A percentile compares a stretch with the other conserved stretches of the same genome.
Evolutionary conservation across 83 land plant genomes (phyloP).

Genomic region (Picea abies): DNA sequence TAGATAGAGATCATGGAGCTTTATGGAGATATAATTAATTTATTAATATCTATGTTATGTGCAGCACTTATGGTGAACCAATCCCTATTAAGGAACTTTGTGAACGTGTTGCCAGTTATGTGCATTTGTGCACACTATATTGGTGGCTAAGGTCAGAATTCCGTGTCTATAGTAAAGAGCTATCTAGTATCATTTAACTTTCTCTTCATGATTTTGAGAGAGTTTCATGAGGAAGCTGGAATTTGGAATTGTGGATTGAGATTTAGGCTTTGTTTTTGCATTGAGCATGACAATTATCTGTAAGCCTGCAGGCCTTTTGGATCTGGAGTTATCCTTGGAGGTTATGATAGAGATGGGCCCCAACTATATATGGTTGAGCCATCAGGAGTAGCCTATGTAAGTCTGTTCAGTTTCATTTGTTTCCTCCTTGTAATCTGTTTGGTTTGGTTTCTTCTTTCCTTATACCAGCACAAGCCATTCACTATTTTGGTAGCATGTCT

Average conservation of each 20-base stretch:
- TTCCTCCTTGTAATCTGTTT: not conserved
- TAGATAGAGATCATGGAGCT: not conserved
- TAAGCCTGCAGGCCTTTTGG: conserved; percentile 86
- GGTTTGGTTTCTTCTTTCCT: conserved; percentile 14
- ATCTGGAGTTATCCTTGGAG: conserved; percentile 93
- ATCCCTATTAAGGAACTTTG: conserved; percentile 95
- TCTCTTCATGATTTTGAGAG: not conserved
- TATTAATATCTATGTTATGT: not conserved
- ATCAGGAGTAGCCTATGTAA: conserved; percentile 96
- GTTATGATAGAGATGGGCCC: conserved; percentile 98
- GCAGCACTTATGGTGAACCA: conserved; percentile 92
- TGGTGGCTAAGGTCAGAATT: conserved; percentile 94
- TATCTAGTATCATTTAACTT: not conserved
- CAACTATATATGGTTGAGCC: conserved; percentile 98
- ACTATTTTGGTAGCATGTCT: too few species aligned
- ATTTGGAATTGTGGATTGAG: not conserved
- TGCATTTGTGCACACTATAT: conserved; percentile 95
- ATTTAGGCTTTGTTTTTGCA: conserved; percentile 1
- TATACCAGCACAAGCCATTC: too few species aligned
- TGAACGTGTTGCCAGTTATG: conserved; percentile 96
- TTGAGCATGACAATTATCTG: not conserved
- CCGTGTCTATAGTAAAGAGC: not conserved
- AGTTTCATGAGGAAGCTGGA: not conserved
- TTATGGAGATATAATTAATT: not conserved
- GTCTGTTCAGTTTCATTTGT: conserved; percentile 19